Evolutionary conservation across 1,139 yeast genomes (phyloP), one percentile per base, ranked within the genome.

Genomic region (Insectozyma bohioensis): DNA sequence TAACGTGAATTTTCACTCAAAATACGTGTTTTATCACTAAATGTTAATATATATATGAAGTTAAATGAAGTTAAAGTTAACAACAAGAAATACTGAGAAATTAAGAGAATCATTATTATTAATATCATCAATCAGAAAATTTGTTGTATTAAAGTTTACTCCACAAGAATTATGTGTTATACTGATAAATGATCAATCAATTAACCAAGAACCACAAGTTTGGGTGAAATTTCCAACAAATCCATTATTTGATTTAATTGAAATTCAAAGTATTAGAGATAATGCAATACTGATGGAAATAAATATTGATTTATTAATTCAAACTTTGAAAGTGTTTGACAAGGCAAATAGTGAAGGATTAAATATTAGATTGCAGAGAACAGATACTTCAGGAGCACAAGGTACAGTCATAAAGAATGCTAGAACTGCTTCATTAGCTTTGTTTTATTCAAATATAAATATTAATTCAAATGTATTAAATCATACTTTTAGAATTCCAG

Each of bases 401-500:
- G 60, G 57, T 2, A 40, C 47, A 2, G 54, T 37, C 11, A 37
- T 46, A 12, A 48, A 47, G 14, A 51, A 49, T 24, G 59, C 73
- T 17, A 53, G 78, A 27, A 62, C 72, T 2, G 81, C 80, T 0
- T 67, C 73, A 9, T 54, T 80, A 33, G 78, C 80, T 0, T 45
- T 80, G 6, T 69, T 63, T 43, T 80, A 77, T 48, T 42, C 75
- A 36, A 53, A 63, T 47, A 45, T 56, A 20, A 56, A 58, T 34
- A 39, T 47, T 17, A 57, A 53, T 37, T 47, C 65, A 17, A 64
- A 53, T 36, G 47, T 63, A 2, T 61, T 78, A n/a, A 70, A 69
- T 40, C 84, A 79, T 44, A 72, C 80, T 7, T 78, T 78, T 47
- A 67, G 72, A 28, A 72, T 80, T 20, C 84, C 85, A 0, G 79